Percentiles rank a stretch among this genome's conserved stretches.
Conservation (phyloP, 2,329 filamentous ascomycete genomes). For the Phialophora chinensis region DNA sequence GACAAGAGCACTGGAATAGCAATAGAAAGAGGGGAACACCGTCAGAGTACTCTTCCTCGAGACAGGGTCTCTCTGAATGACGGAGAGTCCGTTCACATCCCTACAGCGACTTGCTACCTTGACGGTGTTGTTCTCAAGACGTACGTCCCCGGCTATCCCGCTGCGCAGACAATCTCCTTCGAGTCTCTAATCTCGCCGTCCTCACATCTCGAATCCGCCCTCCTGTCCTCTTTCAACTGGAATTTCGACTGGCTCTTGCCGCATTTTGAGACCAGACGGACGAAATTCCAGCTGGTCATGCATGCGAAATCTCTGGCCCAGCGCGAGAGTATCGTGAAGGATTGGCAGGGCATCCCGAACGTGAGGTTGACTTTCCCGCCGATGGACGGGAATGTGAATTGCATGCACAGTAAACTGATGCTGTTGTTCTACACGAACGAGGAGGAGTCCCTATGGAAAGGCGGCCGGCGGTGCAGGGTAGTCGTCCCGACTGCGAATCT, state of each 20-base stretch:
- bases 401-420: slow-evolving; percentile 95
- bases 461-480: slow-evolving; percentile 58
- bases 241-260: slow-evolving; percentile 78
- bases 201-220: slow-evolving; percentile 73
- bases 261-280: slow-evolving; percentile 68
- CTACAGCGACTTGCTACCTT: slow-evolving; percentile 50
- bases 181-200: slow-evolving; percentile 85
- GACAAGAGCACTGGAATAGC: not conserved
- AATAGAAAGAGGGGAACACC: not conserved
- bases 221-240: slow-evolving; percentile 88
- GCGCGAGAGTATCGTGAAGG: slow-evolving; percentile 47
- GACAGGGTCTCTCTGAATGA: not conserved
- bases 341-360: slow-evolving; percentile 54
- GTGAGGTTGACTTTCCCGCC: slow-evolving; percentile 78
- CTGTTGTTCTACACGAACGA: slow-evolving; percentile 72
- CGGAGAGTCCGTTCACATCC: not conserved
- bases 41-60: not conserved
- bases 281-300: slow-evolving; percentile 69
- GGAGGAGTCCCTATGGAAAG: not conserved
- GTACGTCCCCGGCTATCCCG: slow-evolving; percentile 68
- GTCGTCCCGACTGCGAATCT: slow-evolving; percentile 89
- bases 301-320: slow-evolving; percentile 60
- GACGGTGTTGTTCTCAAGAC: slow-evolving; percentile 79
- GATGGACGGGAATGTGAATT: slow-evolving; percentile 72
- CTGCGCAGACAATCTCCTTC: slow-evolving; percentile 47